Conservation (phyloP, 2,329 filamentous ascomycete genomes). For the Fusarium sp. region DNA sequence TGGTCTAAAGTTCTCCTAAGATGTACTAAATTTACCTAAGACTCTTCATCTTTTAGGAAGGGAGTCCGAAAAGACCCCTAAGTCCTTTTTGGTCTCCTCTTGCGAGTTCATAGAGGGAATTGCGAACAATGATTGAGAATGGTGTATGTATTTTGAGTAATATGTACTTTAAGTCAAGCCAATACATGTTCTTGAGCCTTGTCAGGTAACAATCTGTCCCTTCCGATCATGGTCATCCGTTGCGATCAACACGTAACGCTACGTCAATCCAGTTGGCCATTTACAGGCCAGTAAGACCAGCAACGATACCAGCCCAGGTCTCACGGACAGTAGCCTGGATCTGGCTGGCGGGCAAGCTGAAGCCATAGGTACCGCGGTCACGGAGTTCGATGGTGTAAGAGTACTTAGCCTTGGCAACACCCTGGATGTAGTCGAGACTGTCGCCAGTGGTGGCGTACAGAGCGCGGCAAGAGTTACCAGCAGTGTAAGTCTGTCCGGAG, state of each 20-base stretch:
- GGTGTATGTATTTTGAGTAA: not conserved
- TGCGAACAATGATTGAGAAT: not conserved
- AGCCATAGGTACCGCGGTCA: slow-evolving; percentile 50
- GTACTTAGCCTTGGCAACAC: slow-evolving; percentile 54
- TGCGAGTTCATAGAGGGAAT: not conserved
- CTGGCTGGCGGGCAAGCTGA: slow-evolving; percentile 54
- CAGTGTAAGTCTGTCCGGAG: slow-evolving; percentile 32
- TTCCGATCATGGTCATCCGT: not conserved
- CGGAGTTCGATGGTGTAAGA: slow-evolving; percentile 54
- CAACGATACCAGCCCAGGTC: slow-evolving; percentile 28
- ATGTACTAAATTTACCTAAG: not conserved
- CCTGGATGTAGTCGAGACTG: slow-evolving; percentile 57
- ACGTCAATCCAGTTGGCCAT: fast-evolving
- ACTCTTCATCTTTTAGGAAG: not conserved
- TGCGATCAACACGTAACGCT: fast-evolving
- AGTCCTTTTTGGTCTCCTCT: not conserved
- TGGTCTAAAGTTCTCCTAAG: not conserved
- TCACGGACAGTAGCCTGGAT: slow-evolving; percentile 43
- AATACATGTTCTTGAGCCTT: no score
- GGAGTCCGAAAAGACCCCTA: no score
- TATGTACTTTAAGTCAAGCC: not conserved
- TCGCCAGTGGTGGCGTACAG: slow-evolving; percentile 65
- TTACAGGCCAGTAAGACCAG: slow-evolving; percentile 8
- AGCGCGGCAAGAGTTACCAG: slow-evolving; percentile 65
- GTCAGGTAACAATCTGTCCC: not conserved